Conservation (phyloP, 345 rosid genomes). For the Linum tenue region DNA sequence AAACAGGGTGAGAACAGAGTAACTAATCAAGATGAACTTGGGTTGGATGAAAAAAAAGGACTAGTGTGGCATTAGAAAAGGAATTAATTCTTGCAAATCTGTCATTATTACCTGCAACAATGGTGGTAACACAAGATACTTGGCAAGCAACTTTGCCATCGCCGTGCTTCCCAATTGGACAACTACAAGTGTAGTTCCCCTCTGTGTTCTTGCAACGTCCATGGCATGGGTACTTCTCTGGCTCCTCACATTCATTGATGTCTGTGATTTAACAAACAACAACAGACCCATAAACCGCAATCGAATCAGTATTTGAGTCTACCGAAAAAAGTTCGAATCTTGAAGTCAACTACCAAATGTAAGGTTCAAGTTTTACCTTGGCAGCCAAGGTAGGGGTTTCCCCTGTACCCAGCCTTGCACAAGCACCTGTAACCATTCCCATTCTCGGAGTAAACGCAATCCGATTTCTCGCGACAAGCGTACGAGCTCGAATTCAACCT, state of each 20-base stretch:
- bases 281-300: not conserved
- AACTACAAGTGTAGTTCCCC: constrained; percentile 9
- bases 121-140: constrained; percentile 5
- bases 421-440: not conserved
- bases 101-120: constrained; percentile 3
- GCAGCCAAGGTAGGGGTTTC: constrained; percentile 16
- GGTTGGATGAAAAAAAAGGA: not conserved
- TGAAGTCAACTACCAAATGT: not conserved
- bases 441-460: too few relatives aligned
- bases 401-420: constrained; percentile 10
- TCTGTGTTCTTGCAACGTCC: constrained; percentile 7
- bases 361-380: constrained; percentile 6
- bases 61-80: not conserved
- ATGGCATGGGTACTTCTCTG: not conserved
- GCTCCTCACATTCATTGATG: constrained; percentile 10
- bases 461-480: constrained; percentile 8
- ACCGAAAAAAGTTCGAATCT: not conserved
- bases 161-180: constrained; percentile 17
- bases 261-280: not conserved
- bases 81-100: not conserved
- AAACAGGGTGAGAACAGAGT: not conserved
- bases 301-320: too few relatives aligned
- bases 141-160: constrained; percentile 12
- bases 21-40: not conserved
- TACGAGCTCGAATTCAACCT: not conserved